Conservation (phyloP, 805 yeast species). For the Candida dajiaensis region DNA sequence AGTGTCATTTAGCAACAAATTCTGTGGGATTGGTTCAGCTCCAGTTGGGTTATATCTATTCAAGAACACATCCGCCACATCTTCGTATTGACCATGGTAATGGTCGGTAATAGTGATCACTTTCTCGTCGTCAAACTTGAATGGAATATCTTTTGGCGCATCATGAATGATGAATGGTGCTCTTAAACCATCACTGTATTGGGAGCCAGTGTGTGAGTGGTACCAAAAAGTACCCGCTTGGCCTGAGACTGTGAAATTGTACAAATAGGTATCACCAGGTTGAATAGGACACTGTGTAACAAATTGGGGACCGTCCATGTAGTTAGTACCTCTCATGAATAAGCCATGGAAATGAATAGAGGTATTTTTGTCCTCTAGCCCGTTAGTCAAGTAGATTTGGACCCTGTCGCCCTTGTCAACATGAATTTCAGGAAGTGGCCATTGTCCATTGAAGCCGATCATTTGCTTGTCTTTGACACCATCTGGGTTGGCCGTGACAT, state of each 20-base stretch:
- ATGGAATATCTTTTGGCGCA: conserved; percentile 35
- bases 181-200: conserved; percentile 74
- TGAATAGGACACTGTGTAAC: conserved; percentile 78
- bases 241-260: conserved; percentile 61
- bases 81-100: conserved; percentile 51
- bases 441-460: conserved; percentile 61
- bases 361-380: conserved; percentile 45
- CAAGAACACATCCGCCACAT: conserved; percentile 42
- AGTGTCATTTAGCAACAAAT: conserved; percentile 58
- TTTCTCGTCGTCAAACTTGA: conserved; percentile 57
- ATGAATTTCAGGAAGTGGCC: conserved; percentile 72
- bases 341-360: conserved; percentile 78
- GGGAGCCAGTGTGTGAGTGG: conserved; percentile 73
- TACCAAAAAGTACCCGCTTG: conserved; percentile 84
- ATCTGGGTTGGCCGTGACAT: conserved; percentile 64
- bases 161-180: conserved; percentile 66
- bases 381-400: conserved; percentile 55
- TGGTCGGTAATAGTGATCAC: conserved; percentile 54
- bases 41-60: conserved; percentile 76
- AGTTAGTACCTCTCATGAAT: conserved; percentile 53
- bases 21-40: conserved; percentile 76
- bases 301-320: conserved; percentile 77
- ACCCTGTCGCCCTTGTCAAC: conserved; percentile 61
- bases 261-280: conserved; percentile 58
- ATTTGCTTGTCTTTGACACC: conserved; percentile 49